Percentiles rank a stretch among this genome's conserved stretches.
Evolutionary conservation across 2,329 filamentous ascomycete species (phyloP).

Genomic region (Fusarium sterilihyphosum): DNA sequence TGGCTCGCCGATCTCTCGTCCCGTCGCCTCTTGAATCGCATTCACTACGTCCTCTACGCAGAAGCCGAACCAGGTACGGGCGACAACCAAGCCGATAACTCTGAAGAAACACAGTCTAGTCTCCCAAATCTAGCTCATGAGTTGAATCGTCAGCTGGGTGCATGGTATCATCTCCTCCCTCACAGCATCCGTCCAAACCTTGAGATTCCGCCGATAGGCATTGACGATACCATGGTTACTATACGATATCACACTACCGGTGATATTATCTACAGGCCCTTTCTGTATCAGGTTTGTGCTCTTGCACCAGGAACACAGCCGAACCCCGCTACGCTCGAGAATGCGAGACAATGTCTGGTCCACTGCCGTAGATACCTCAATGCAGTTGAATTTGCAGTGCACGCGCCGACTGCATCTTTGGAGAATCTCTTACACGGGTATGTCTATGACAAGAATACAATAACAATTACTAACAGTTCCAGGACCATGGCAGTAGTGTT

Average conservation of each 20-base stretch:
- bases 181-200: conserved; percentile 29
- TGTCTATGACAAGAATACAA: fast-evolving
- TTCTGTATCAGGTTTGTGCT: conserved; percentile 29
- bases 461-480: neutral
- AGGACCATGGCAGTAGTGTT: conserved; percentile 34
- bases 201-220: neutral
- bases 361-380: conserved; percentile 28
- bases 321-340: conserved; percentile 15
- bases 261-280: conserved; percentile 31
- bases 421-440: conserved; percentile 34
- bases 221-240: conserved; percentile 31
- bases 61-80: conserved; percentile 26
- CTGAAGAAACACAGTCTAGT: conserved; percentile 7
- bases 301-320: neutral
- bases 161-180: conserved; percentile 35
- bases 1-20: conserved; percentile 35
- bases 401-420: conserved; percentile 13
- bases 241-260: conserved; percentile 34
- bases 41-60: conserved; percentile 34
- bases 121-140: conserved; percentile 23
- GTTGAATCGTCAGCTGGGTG: conserved; percentile 27
- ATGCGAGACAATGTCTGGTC: conserved; percentile 26
- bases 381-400: conserved; percentile 26
- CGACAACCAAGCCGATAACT: neutral
- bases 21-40: conserved; percentile 26